Base-by-base conservation (phyloP, 169 alveolate species). In the Cryptosporidium ryanae region DNA sequence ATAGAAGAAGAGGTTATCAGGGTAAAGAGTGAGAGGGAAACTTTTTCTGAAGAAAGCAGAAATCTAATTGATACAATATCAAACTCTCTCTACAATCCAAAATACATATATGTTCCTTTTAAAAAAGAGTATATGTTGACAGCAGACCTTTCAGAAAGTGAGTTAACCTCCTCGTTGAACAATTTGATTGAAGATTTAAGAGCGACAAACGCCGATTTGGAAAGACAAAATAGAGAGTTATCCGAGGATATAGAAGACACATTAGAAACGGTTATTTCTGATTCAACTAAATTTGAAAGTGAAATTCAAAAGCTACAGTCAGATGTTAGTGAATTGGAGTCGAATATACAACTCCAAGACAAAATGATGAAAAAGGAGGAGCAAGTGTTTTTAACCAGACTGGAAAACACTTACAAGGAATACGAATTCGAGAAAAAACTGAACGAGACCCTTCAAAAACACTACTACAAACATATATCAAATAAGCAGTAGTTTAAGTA, bases 401-500 rank as follows among this genome's bases (percentile, higher is more conserved):
- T 90, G 23, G 50, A 66, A 52, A 66, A 90, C 21, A 65, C 82
- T 29, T 61, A 66, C 5, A 67, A 83, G n/a, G 82, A 70, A 50
- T 83, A 66, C 32, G 71, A 76, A 67, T 61, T 76, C 29, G 93
- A 90, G 65, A 84, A 67, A 49, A 83, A 76, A 31, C 59, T 68
- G 15, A 90, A 90, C 59, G 76, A 84, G 66, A 65, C 90, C 12
- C 65, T 90, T 25, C 93, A 90, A 82, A 59, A 67, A 25, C n/a
- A 67, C 17, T 90, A 90, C 55, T 64, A 71, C 8, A 82, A 82
- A 6, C 3, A 38, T 66, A 66, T 66, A 25, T 23, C 17, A 23
- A 21, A 21, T 54, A 54, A 21, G 18, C 23, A 54, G 2, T 21
- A 21, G 13, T 54, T n/a, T 48, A 48, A 48, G 17, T 48, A 48